These are phyloP conservation scores for Salisapilia sapeloensis DNA, from an alignment of 352 stramenopile genomes.

Conservation along the genomic window DNA sequence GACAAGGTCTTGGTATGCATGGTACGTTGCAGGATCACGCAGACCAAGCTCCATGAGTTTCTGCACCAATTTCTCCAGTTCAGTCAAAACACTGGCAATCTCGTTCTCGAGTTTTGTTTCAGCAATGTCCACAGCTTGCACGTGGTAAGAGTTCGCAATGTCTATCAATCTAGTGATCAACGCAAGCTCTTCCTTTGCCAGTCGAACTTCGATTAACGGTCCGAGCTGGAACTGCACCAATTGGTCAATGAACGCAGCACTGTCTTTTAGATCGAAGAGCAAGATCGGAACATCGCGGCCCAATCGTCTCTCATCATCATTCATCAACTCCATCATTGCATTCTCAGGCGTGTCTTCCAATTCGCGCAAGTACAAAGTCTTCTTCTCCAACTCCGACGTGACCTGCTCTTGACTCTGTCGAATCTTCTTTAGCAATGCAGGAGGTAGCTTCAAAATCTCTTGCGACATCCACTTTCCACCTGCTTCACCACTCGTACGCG, in stretches of 20 bases:
- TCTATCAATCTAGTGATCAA: conserved; percentile 34
- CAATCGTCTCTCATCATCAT: conserved; percentile 19
- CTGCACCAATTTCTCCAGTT: conserved; percentile 37
- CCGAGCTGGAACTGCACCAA: conserved; percentile 69
- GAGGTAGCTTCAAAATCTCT: conserved; percentile 46
- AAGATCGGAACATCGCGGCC: conserved; percentile 64
- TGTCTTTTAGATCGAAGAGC: conserved; percentile 70
- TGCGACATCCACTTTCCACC: conserved; percentile 27
- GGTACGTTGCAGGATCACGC: conserved; percentile 41
- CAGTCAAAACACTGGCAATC: conserved; percentile 16
- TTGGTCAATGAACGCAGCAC: conserved; percentile 31
- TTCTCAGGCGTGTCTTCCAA: conserved; percentile 12
- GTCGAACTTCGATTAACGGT: conserved; percentile 44
- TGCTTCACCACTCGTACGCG: conserved; percentile 5
- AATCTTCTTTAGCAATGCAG: conserved; percentile 41
- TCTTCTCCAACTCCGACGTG: conserved; percentile 38
- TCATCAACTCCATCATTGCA: conserved; percentile 12
- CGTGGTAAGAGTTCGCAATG: conserved; percentile 33
- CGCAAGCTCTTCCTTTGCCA: conserved; percentile 46
- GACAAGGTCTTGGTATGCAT: conserved; percentile 74
- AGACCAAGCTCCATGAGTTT: conserved; percentile 27
- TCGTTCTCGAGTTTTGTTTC: conserved; percentile 1
- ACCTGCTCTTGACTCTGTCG: conserved; percentile 25
- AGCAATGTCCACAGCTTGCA: conserved; percentile 1
- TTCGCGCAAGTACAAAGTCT: conserved; percentile 58